Base-by-base conservation (phyloP, 2,329 filamentous ascomycete genomes). In the Alternaria arborescens region DNA sequence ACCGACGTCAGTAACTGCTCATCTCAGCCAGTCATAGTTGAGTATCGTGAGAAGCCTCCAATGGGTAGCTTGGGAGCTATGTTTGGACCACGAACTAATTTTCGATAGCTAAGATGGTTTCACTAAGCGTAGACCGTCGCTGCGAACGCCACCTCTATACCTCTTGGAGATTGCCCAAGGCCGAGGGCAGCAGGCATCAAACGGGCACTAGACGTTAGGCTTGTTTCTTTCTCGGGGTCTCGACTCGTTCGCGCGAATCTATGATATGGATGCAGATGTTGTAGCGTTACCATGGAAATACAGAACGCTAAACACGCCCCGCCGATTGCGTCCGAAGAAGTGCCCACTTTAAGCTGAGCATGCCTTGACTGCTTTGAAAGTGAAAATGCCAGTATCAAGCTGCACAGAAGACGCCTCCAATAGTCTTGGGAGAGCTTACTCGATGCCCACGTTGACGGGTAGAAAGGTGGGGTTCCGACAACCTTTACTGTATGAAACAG, bases 401-500 rank as follows among this genome's bases (percentile, higher is more conserved):
- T 42, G 20, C 38, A 52, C 14, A 3, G 8, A 11, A 12, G 26
- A 32, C 20, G 12, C 26, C 24, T 32, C 8, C 16, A 42, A 32
- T 22, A 20, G 26, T 24, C 51, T 32, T 52, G 12, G 3, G 36
- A 42, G 11, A 24, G 18, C 36, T 30, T 32, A 30, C 34, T 41
- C 50, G 40, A n/a, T 41, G 20, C 36, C n/a, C 22, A n/a, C 26
- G 24, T 41, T n/a, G 18, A 52, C 50, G 38, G 50, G 36, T 52
- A 42, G 11, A 52, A 52, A 52, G 24, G 26, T 52, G 38, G 50
- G 34, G 26, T 30, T 20, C 34, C 50, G 38, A 40, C 26, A 41
- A 30, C 36, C 50, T 52, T 42, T 30, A 26, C 14, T 42, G 38
- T 14, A 18, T 42, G 50, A 52, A 52, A 52, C 50, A 4, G 26